Evolutionary conservation across 2,329 filamentous ascomycete species (phyloP).

Genomic region (Byssothecium circinans): DNA sequence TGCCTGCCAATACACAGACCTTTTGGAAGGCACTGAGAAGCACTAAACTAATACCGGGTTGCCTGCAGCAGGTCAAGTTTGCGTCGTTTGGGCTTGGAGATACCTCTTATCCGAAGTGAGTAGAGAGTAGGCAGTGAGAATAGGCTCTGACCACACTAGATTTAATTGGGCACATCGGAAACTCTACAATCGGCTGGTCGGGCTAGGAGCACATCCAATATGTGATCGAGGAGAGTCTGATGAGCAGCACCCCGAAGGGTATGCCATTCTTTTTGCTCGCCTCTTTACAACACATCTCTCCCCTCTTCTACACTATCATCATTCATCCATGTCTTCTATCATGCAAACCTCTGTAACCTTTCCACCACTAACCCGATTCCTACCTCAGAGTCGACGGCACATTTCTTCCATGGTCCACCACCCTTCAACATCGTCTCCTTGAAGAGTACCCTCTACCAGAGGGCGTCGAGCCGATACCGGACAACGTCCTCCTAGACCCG

Average conservation of each 20-base stretch:
- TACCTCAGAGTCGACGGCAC: conserved; percentile 71
- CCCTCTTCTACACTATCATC: background rate
- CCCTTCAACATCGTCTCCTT: conserved; percentile 67
- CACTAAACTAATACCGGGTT: conserved; percentile 72
- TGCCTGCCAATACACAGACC: conserved; percentile 76
- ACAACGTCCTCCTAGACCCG: conserved; percentile 72
- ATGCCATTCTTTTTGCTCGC: conserved; percentile 35
- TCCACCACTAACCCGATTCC: background rate
- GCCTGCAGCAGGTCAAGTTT: conserved; percentile 70
- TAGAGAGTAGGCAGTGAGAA: conserved; percentile 2
- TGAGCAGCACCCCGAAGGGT: conserved; percentile 92
- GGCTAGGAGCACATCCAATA: conserved; percentile 78
- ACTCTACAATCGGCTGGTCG: conserved; percentile 77
- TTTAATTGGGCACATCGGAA: conserved; percentile 94
- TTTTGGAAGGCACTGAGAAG: conserved; percentile 87
- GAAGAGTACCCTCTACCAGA: conserved; percentile 68
- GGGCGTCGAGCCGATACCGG: conserved; percentile 69
- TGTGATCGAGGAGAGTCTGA: conserved; percentile 84
- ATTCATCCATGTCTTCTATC: background rate
- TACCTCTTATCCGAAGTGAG: conserved; percentile 87
- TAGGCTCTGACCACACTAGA: conserved; percentile 47
- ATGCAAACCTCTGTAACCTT: too few relatives aligned
- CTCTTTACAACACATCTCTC: background rate
- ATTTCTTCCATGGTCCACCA: conserved; percentile 75
- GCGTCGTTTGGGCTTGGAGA: conserved; percentile 91